Evolutionary conservation across 164 flowering plant species (phyloP).

Genomic region (Saururus chinensis): DNA sequence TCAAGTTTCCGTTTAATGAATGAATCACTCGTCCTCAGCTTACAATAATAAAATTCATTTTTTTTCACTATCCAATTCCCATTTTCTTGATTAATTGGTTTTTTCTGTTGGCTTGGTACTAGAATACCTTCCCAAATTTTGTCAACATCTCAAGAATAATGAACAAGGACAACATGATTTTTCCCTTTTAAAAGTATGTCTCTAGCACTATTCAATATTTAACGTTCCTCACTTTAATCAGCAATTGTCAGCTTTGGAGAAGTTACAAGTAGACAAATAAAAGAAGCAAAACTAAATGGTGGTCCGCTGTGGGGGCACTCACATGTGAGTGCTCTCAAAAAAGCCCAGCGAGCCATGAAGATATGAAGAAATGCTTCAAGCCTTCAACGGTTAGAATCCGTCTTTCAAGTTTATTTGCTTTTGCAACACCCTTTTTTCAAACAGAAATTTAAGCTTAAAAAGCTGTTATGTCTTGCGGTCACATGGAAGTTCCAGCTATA

Average conservation of each 20-base stretch:
- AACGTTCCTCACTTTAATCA: slow-evolving; percentile 19
- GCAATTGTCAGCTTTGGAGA: slow-evolving; percentile 89
- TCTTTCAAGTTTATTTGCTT: neutral
- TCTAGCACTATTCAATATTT: neutral
- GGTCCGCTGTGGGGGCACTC: no score
- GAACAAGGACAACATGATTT: neutral
- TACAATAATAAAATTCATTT: no score
- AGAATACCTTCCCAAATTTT: slow-evolving; percentile 50
- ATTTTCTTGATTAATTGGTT: no score
- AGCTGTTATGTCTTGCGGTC: neutral
- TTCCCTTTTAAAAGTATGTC: neutral
- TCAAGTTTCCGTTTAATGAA: no score
- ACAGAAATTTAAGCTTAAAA: no score
- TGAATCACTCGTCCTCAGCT: no score
- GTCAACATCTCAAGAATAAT: slow-evolving; percentile 71
- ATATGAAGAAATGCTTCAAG: no score
- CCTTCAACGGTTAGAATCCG: slow-evolving; percentile 37
- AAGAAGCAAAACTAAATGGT: slow-evolving; percentile 63
- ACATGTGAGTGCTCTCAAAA: no score
- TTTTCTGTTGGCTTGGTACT: slow-evolving; percentile 25
- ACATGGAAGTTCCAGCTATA: slow-evolving; percentile 48
- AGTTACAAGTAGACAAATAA: slow-evolving; percentile 41
- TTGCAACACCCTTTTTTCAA: neutral
- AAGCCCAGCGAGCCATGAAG: no score
- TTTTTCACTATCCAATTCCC: no score